A percentile compares a stretch with the other conserved stretches of the same genome.
Conservation (phyloP, 805 yeast genomes). For the Yamadazyma paraphyllophila region DNA sequence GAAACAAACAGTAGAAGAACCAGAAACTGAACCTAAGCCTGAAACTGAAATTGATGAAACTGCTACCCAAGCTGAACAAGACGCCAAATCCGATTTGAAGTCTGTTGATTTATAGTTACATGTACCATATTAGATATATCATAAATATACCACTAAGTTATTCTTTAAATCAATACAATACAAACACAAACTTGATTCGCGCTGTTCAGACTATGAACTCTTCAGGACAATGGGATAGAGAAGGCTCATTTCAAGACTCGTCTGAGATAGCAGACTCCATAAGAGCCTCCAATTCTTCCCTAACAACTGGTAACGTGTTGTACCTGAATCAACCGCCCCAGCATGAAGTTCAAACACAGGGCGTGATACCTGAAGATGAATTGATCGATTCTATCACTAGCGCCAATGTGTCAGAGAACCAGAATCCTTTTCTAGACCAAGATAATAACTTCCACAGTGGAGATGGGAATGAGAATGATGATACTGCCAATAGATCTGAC, state of each 20-base stretch:
- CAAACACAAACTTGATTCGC: background rate
- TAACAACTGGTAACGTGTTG: background rate
- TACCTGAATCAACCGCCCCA: conserved; percentile 13
- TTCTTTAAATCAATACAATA: too few species aligned
- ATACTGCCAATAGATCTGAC: conserved; percentile 8
- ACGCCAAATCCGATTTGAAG: conserved; percentile 3
- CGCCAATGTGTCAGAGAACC: conserved; percentile 15
- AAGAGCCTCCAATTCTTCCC: background rate
- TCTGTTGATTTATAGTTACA: conserved; percentile 8
- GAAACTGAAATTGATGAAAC: background rate
- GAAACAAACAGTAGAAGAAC: conserved; percentile 6
- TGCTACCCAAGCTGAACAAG: background rate
- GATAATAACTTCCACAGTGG: conserved; percentile 9
- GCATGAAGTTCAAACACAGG: conserved; percentile 28
- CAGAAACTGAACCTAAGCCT: background rate
- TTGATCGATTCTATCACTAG: conserved; percentile 28
- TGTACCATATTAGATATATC: conserved; percentile 4
- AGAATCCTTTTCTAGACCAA: conserved; percentile 15
- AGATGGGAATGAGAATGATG: conserved; percentile 3
- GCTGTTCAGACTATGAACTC: background rate
- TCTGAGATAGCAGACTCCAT: background rate
- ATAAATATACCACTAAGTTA: background rate
- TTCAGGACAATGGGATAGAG: conserved; percentile 3
- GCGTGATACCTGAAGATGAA: conserved; percentile 28
- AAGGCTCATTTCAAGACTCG: conserved; percentile 5